A percentile compares a stretch with the other conserved stretches of the same genome.
Evolutionary conservation across 139 green algal genomes (phyloP).

Genomic region (Eudorina sp.): DNA sequence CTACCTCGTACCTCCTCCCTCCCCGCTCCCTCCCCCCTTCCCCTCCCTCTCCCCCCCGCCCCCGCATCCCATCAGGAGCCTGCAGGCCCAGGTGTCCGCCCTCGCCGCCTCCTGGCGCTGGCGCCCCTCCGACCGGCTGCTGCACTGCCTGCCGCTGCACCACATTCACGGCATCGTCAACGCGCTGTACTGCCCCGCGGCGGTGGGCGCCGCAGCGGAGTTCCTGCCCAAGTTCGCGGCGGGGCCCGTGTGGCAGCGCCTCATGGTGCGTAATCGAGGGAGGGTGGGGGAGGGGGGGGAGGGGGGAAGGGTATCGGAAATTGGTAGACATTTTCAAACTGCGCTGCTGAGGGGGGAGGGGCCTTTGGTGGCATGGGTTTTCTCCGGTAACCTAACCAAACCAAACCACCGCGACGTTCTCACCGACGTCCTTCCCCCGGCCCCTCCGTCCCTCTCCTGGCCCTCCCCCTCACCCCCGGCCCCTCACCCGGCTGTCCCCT

Average conservation of each 20-base stretch:
- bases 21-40: neutral
- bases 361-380: too few species aligned
- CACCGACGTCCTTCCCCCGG: too few species aligned
- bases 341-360: too few species aligned
- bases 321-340: too few species aligned
- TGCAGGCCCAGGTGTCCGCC: constrained; percentile 80
- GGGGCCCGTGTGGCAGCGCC: constrained; percentile 68
- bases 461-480: neutral
- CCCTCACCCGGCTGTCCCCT: neutral
- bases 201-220: constrained; percentile 80
- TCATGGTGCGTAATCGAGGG: constrained; percentile 69
- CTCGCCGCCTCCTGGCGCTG: constrained; percentile 87
- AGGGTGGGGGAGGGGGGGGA: too few species aligned
- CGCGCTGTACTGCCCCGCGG: constrained; percentile 85
- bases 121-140: constrained; percentile 80
- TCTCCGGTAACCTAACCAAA: too few species aligned
- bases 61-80: constrained; percentile 66
- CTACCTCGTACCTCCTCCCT: neutral
- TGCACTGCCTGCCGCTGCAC: constrained; percentile 94
- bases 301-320: too few species aligned
- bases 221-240: constrained; percentile 88
- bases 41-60: neutral
- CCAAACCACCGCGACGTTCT: too few species aligned
- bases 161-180: constrained; percentile 98
- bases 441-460: neutral